phyloP scores from a whole-genome alignment of 805 yeast species.

The Millerozyma miso region DNA sequence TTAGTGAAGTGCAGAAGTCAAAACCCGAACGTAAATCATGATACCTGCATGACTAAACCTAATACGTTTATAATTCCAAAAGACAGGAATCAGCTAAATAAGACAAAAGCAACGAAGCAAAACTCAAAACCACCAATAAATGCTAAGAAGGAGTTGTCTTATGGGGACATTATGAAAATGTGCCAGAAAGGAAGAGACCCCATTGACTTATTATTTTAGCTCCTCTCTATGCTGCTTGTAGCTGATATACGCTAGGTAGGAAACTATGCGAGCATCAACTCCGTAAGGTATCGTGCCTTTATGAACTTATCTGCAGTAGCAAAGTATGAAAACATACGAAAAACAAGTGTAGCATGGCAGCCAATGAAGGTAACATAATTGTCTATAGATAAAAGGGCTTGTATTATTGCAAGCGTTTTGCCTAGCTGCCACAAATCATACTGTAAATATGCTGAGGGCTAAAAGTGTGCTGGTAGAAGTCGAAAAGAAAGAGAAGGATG shows the following conservation, averaged over 20 bases:
- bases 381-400: no score
- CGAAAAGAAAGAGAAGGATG: neutral
- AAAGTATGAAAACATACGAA: neutral
- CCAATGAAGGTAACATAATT: neutral
- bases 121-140: neutral
- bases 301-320: neutral
- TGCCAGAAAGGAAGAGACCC: constrained; percentile 12
- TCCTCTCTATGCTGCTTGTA: neutral
- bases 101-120: neutral
- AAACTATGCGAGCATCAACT: neutral
- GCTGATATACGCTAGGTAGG: neutral
- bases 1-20: neutral
- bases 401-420: neutral
- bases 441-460: neutral
- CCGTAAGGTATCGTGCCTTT: neutral
- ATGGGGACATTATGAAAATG: constrained; percentile 4
- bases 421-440: neutral
- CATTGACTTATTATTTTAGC: constrained; percentile 8
- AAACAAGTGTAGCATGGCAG: neutral
- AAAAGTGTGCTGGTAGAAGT: neutral
- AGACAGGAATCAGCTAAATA: neutral
- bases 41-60: neutral
- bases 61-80: neutral
- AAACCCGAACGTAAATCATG: neutral
- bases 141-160: constrained; percentile 1